Evolutionary conservation across 495 filamentous ascomycete genomes (phyloP), one percentile per base, ranked within the genome.

Genomic region (Penicillium chermesinum): DNA sequence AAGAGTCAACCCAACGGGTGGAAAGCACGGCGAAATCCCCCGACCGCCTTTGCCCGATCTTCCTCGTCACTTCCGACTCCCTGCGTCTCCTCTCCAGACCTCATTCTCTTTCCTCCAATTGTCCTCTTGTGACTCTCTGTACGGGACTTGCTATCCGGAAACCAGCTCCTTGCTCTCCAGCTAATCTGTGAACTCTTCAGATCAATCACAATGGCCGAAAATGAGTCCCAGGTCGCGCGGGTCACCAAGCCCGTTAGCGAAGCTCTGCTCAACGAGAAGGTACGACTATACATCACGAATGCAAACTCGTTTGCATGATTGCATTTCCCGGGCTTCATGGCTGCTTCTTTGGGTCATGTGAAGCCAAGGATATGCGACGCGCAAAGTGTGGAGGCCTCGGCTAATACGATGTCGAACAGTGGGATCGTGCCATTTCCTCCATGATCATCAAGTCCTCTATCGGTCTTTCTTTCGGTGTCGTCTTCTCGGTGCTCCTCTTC

Each of bases 401-500:
- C 57, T 57, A 52, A 55, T 45, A 32, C 42, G 44, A n/a, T 52
- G 25, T 39, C 50, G 22, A 38, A 42, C 58, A 99, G 94, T 99
- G 93, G 93, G 93, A 99, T 69, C 89, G 85, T 69, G 95, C 91
- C 67, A 84, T 97, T 67, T 96, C 93, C 55, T 95, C 91, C 60
- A 80, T 95, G 71, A 79, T 97, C 61, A 91, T 97, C 74, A 90
- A 93, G 66, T 96, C 90, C 46, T 83, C 86, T 40, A 81, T 99
- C 65, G 93, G 93, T 57, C 83, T 96, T 56, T 87, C 85, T 46
- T 96, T 97, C 72, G 93, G 93, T 70, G 85, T 97, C 66, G 86
- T 97, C 68, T 97, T 99, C 77, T 96, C 91, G 38, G 91, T 99
- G 22, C 84, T 99, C 39, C 71, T 99, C 19, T 99, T 99, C 81